These are phyloP conservation scores for Dendrobium chrysotoxum DNA, from an alignment of 106 monocot genomes.

Conservation along the genomic window DNA sequence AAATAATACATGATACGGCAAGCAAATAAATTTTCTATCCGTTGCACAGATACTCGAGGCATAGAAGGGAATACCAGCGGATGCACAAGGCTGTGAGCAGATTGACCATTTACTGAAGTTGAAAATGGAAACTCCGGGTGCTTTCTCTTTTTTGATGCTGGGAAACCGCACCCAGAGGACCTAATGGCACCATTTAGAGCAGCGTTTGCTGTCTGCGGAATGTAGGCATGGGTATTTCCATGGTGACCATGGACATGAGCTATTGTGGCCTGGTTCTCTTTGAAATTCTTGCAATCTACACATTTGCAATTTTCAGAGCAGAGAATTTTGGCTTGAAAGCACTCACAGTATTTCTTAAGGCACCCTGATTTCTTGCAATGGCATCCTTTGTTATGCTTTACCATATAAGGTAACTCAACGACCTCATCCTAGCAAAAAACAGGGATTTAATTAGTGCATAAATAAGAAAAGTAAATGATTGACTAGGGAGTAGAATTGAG, in stretches of 20 bases:
- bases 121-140: slow-evolving; percentile 47
- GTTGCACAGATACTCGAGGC: not conserved
- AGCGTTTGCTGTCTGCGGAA: slow-evolving; percentile 81
- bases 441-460: no score
- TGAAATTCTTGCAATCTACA: slow-evolving; percentile 84
- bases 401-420: slow-evolving; percentile 56
- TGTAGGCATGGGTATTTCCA: slow-evolving; percentile 33
- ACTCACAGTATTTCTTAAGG: slow-evolving; percentile 95
- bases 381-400: slow-evolving; percentile 92
- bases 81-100: slow-evolving; percentile 32
- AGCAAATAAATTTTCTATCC: not conserved
- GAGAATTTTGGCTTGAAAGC: slow-evolving; percentile 94
- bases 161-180: slow-evolving; percentile 47
- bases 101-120: slow-evolving; percentile 29
- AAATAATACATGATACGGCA: not conserved
- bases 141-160: slow-evolving; percentile 74
- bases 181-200: slow-evolving; percentile 77
- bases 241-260: slow-evolving; percentile 42
- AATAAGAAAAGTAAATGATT: no score
- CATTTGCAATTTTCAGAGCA: slow-evolving; percentile 96
- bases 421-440: slow-evolving; percentile 46
- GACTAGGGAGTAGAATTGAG: no score
- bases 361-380: slow-evolving; percentile 94
- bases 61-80: slow-evolving; percentile 31
- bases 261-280: slow-evolving; percentile 62